Evolutionary conservation across 1,284 basidiomycete genomes (phyloP), one percentile per base, ranked within the genome.

Genomic region (Melampsora larici-populina): DNA sequence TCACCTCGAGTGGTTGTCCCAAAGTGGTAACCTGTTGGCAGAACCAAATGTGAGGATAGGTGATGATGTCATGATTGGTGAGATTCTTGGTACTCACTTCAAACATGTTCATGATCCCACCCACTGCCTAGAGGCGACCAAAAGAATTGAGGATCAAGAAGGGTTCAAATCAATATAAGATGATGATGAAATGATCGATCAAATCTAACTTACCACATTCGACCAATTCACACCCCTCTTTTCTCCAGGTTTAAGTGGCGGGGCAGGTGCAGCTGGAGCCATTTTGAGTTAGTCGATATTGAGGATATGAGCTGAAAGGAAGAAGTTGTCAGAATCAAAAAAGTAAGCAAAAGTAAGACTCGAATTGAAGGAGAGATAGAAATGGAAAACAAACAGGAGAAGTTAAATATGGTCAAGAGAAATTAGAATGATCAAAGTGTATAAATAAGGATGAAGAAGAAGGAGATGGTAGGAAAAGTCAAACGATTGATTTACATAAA

Each of bases 151-250:
- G 24, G 9, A 46, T 26, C 36, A 43, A 36, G n/a, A 51, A 63
- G 36, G 4, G 17, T 29, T 18, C 31, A 72, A 36, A 17, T 15
- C 31, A 58, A 6, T 8, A 43, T 4, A 43, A 9, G 11, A 13
- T 17, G 17, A 72, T 17, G 36, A 11, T 43, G 15, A 31, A 72
- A 0, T 24, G 24, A 29, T 46, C 29, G 58, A 46, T 33, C 40
- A 29, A 26, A 26, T 15, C 40, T 9, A 36, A 91, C 95, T 95
- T 85, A 99, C 93, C 80, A 95, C 96, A 86, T 99, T 99, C 82
- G 93, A 95, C 94, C 94, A 99, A 86, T 89, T 95, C 83, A 97
- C 89, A 24, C 65, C 43, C 82, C 94, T 94, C 85, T 96, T 96
- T 49, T 76, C 51, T 9, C 73, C 73, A 7, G 73, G 65, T 46